Evolutionary conservation across 257 asterid species (phyloP).

Genomic region (Solanum paucissectum): DNA sequence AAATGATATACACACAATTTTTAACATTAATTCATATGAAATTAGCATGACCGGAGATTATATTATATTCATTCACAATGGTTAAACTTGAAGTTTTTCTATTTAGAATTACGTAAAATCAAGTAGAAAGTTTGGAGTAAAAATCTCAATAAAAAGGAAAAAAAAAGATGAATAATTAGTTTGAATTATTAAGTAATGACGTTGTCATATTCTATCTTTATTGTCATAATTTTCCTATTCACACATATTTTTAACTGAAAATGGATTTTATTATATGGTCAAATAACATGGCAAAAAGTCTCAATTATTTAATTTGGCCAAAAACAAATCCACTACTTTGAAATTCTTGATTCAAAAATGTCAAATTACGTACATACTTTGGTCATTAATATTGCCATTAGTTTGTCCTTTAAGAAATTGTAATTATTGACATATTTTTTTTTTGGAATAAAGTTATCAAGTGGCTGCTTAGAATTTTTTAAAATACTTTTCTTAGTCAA

Average conservation of each 20-base stretch:
- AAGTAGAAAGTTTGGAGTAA: rapidly evolving
- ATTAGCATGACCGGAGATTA: rapidly evolving
- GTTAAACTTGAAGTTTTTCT: neutral
- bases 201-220: neutral
- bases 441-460: neutral
- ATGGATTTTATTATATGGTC: neutral
- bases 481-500: neutral
- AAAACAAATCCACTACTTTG: neutral
- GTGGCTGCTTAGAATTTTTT: neutral
- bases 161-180: neutral
- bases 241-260: neutral
- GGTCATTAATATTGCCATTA: neutral
- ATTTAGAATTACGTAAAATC: neutral
- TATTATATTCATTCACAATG: neutral
- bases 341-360: neutral
- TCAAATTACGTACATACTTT: neutral
- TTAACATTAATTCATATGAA: neutral
- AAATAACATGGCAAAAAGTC: neutral
- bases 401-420: neutral
- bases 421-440: neutral
- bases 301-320: neutral
- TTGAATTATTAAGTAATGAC: neutral
- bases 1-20: neutral
- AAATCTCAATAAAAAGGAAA: neutral
- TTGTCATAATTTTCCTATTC: neutral